phyloP scores from a whole-genome alignment of 73 alveolate genomes.

The Symbiodinium pilosum region DNA sequence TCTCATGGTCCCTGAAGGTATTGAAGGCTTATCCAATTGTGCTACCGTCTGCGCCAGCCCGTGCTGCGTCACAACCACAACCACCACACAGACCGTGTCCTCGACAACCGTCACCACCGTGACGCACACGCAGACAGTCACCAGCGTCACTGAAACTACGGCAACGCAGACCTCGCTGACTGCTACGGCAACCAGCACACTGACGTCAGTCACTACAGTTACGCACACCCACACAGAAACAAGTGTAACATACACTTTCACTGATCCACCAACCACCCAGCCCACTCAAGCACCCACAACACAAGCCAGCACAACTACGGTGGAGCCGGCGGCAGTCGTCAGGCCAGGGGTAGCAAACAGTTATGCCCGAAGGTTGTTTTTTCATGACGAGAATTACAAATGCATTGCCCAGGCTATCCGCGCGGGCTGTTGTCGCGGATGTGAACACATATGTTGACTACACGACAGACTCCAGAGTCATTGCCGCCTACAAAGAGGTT shows the following conservation, averaged over 20 bases:
- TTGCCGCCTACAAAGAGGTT: conserved; percentile 36
- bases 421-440: neutral
- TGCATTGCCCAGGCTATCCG: neutral
- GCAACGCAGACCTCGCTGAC: neutral
- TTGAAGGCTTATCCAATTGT: neutral
- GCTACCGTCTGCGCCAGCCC: conserved; percentile 4
- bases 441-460: conserved; percentile 9
- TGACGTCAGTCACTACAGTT: too few species aligned
- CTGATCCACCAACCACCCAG: neutral
- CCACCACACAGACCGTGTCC: conserved; percentile 23
- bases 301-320: neutral
- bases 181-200: neutral
- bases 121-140: neutral
- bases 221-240: neutral
- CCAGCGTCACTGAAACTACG: neutral
- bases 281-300: neutral
- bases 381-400: neutral
- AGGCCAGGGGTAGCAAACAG: neutral
- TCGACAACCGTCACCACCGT: conserved; percentile 22
- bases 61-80: conserved; percentile 59
- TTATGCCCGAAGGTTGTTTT: neutral
- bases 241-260: too few species aligned
- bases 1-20: neutral
- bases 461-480: conserved; percentile 42
- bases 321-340: neutral